Evolutionary conservation across 78 protist genomes (phyloP).

Genomic region (Protostelium mycophagum): DNA sequence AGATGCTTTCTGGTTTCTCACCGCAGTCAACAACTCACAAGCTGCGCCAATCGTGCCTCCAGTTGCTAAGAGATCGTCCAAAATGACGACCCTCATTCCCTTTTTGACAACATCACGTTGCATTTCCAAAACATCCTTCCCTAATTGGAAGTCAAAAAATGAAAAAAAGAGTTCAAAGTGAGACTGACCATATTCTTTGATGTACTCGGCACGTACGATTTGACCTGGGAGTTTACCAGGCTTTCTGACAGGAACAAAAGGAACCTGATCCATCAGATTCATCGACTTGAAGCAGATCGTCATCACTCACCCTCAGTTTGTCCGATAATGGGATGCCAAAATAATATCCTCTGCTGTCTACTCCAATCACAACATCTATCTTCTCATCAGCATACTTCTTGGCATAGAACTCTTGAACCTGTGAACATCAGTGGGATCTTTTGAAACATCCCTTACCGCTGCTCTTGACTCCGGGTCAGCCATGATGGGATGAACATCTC

Average conservation of each 20-base stretch:
- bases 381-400: background rate
- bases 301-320: background rate
- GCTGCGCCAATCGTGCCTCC: background rate
- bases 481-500: background rate
- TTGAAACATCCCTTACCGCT: background rate
- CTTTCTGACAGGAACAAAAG: background rate
- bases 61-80: background rate
- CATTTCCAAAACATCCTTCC: background rate
- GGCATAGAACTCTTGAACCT: background rate
- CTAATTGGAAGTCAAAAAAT: background rate
- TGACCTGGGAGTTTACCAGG: background rate
- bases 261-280: background rate
- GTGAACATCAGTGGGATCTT: background rate
- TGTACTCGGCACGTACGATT: background rate
- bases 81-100: background rate
- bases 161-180: background rate
- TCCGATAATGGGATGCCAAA: background rate
- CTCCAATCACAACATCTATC: background rate
- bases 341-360: background rate
- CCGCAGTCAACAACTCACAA: background rate
- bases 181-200: background rate
- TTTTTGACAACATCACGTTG: background rate
- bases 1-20: background rate
- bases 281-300: background rate
- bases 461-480: background rate